These are phyloP conservation scores for Apiotrichum veenhuisii DNA, from an alignment of 1,284 basidiomycete species.

Conservation along the genomic window DNA sequence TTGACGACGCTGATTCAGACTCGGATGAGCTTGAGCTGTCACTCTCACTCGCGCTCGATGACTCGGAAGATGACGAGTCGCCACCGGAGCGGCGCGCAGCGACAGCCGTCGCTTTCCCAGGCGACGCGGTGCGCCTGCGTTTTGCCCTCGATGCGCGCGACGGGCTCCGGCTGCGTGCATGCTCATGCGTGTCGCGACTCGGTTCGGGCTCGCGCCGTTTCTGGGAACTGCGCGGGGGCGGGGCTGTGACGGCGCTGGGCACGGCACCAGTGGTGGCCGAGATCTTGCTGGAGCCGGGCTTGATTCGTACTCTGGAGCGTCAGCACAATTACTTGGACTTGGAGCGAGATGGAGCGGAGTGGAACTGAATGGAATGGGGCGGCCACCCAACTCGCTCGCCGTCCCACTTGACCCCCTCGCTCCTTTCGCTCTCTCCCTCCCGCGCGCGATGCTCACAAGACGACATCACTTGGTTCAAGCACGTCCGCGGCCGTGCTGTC, in stretches of 20 bases:
- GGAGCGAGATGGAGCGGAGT: too few relatives aligned
- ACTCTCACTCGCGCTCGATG: background rate
- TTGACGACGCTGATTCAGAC: slow-evolving; percentile 4
- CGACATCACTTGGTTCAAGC: slow-evolving; percentile 37
- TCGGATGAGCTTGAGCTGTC: background rate
- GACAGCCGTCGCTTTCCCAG: background rate
- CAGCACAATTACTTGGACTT: too few relatives aligned
- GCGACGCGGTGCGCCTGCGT: background rate
- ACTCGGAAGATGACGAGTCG: background rate
- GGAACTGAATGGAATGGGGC: too few relatives aligned
- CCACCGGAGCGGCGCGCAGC: too few relatives aligned
- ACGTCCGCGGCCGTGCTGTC: slow-evolving; percentile 34
- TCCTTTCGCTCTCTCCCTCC: background rate
- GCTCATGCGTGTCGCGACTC: too few relatives aligned
- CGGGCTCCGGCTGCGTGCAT: too few relatives aligned
- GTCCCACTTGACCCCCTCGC: background rate
- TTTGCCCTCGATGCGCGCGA: background rate
- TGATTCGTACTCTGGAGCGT: background rate
- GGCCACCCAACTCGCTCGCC: too few relatives aligned
- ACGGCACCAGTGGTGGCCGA: too few relatives aligned
- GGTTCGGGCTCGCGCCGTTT: background rate
- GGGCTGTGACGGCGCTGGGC: too few relatives aligned
- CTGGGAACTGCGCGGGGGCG: too few relatives aligned
- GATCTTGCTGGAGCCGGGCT: background rate
- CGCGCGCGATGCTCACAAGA: slow-evolving; percentile 32